Evolutionary conservation across 2,329 filamentous ascomycete genomes (phyloP), one percentile per base, ranked within the genome.

Genomic region (Fusarium incarnatum): DNA sequence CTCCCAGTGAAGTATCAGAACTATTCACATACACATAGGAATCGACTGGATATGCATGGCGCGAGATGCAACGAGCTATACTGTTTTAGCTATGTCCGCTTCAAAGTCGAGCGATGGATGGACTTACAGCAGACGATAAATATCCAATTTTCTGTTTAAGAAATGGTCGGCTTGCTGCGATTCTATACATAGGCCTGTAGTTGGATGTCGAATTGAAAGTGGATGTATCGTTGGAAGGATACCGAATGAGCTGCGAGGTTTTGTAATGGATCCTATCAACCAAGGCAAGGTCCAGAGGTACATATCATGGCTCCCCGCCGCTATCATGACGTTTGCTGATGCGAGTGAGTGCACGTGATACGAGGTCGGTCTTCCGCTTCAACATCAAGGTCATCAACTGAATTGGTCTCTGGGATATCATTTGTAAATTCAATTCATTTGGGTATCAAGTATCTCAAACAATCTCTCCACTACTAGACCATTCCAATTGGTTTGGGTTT

Each of bases 1-100:
- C 42, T 22, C 15, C 5, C 18, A 12, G 8, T 23, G 13, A 22
- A 28, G 13, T 13, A 25, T 28, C 18, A 37, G 37, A 32, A 30
- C 22, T 18, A 22, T 9, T 25, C n/a, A 84, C 89, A 77, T 88
- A 94, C 93, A 95, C 92, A 96, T 95, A 60, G 92, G 92, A 81
- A 96, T 95, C 73, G 92, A 92, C 81, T 93, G 88, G 83, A 95
- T 91, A 88, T 95, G 92, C 93, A 96, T 96, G 72, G 72, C 67
- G 74, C 77, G 70, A 32, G 74, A 74, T 63, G 69, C 48, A 46
- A 70, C 60, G 32, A 64, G 46, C 56, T 65, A 57, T 40, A 61
- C 49, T 53, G 55, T 55, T 41, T 65, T 20, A 73, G 56, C 27
- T 15, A 32, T 8, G 18, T 10, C 13, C 23, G 18, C 2, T 27